Evolutionary conservation across 768 basidiomycete genomes (phyloP), one percentile per base, ranked within the genome.

Genomic region (Suillus plorans): DNA sequence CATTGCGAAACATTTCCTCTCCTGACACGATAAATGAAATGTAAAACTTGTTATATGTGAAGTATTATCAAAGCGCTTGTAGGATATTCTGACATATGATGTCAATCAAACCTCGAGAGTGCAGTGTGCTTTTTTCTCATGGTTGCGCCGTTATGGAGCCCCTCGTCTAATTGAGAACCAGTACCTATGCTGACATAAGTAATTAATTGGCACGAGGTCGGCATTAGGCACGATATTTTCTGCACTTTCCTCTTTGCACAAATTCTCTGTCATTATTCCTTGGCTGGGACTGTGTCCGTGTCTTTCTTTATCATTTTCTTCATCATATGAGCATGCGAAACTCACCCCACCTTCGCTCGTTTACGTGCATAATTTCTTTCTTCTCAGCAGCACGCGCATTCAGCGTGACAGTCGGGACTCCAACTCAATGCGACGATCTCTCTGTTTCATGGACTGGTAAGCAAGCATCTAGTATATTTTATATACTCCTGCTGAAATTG

Each of bases 361-460:
- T 76, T 45, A 36, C 64, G 64, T 71, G 56, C 60, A 64, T 68
- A 71, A 64, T 72, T 64, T 57, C 59, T 52, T 77, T 60, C 50
- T 59, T 69, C 67, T 64, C 69, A 12, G 31, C 57, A 37, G 78
- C 63, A 13, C 62, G 57, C 20, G 70, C 78, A 34, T 81, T 81
- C 71, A 84, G 81, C 28, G 89, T 90, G 36, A 68, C 79, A 72
- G 79, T 66, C 82, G 86, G 71, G 75, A 77, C 37, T 65, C 83
- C 88, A 5, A 81, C 86, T 0, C 77, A 87, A 72, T 93, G 91
- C 71, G 89, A 85, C 67, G 73, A 83, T 71, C 74, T 91, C n/a
- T 71, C 74, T 53, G 69, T 93, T 60, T 79, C 82, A 39, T 91
- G 90, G 89, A 77, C 79, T 63, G 89, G 91, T 89, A 70, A 70